A percentile compares a stretch with the other conserved stretches of the same genome.
phyloP scores from a whole-genome alignment of 257 asterid genomes.

The Solanum bulbocastanum region DNA sequence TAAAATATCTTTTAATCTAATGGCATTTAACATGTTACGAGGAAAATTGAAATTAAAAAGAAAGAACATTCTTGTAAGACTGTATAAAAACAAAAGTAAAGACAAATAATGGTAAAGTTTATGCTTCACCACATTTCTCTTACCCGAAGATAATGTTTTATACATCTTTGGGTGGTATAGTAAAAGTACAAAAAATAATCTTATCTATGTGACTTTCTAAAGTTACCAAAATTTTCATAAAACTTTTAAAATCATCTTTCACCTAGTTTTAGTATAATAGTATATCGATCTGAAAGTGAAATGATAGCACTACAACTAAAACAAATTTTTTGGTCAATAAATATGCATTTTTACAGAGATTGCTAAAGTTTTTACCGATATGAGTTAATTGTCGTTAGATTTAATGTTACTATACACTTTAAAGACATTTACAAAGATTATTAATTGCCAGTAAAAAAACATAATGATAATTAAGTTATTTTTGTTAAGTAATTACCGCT shows the following conservation, averaged over 20 bases:
- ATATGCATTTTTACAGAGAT: neutral
- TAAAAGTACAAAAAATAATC: neutral
- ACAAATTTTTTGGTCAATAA: neutral
- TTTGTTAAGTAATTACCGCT: neutral
- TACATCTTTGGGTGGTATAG: neutral
- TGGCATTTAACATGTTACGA: no score
- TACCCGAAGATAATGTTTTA: neutral
- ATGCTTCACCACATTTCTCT: neutral
- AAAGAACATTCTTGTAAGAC: neutral
- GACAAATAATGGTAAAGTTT: neutral
- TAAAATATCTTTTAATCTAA: neutral
- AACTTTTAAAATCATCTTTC: neutral
- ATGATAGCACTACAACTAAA: neutral
- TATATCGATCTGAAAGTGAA: neutral
- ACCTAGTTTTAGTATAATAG: neutral
- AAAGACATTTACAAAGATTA: no score
- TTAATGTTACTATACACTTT: neutral
- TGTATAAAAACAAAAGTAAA: no score
- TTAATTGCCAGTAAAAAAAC: no score
- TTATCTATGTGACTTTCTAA: neutral
- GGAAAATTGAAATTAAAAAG: no score
- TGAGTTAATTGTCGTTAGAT: no score
- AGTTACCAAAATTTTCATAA: neutral
- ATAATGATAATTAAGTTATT: no score
- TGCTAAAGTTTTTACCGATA: neutral